Base-by-base conservation (phyloP, 164 flowering plant species). In the Warburgia ugandensis region DNA sequence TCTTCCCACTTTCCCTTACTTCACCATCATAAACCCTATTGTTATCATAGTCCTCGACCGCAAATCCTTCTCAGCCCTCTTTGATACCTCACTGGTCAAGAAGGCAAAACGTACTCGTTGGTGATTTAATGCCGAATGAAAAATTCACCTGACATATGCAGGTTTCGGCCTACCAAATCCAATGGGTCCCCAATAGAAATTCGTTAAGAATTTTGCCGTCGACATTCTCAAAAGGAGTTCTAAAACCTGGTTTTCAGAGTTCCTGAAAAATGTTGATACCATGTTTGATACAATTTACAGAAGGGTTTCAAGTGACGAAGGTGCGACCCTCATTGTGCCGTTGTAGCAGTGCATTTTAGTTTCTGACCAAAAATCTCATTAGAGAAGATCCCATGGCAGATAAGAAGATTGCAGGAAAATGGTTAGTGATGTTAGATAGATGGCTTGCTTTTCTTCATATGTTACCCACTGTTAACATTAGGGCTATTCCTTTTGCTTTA, bases 1-100 rank as follows among this genome's bases (percentile, higher is more conserved):
- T n/a, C 98, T 95, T 0, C 95, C 98, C 2, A 11, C 75, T 1
- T 83, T 81, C 64, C 97, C 97, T 1, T 62, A 79, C 55, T 80
- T 83, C 59, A 0, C 5, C 12, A 41, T 48, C 28, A 78, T 76
- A 3, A 83, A 91, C 31, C 98, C 98, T 0, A 77, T 79, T 29
- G 82, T 85, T 17, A 53, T 91, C 1, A 86, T 88, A 5, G 78
- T 91, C 28, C 73, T 85, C 12, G 98, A 91, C 62, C 66, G 74
- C 52, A 68, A 74, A 44, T 78, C 96, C 1, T 91, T 85, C 60
- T 38, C 87, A 5, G 73, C 71, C 49, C 66, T 91, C 45, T 87
- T 91, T 41, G 91, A 91, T 54, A 73, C 73, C 82, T 85, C 83
- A 6, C 4, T 83, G 0, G 85, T 91, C 13, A 95, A 91, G 60